These are phyloP conservation scores for Cercophora scortea DNA, from an alignment of 495 filamentous ascomycete species.

Conservation along the genomic window DNA sequence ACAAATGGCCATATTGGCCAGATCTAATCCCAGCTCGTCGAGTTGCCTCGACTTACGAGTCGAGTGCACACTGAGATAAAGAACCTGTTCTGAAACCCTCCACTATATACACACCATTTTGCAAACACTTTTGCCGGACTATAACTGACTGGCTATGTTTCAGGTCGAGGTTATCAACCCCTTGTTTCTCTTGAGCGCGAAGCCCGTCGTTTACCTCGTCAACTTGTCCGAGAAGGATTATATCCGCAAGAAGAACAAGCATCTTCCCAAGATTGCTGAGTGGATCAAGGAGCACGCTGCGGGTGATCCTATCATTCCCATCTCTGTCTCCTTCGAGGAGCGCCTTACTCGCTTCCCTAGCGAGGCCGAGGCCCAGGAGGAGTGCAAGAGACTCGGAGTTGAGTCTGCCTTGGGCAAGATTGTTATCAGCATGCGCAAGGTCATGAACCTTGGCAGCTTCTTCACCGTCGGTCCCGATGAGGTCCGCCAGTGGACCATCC, in stretches of 20 bases:
- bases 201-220: constrained; percentile 94
- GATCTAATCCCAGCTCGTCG: constrained; percentile 99
- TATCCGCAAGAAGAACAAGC: constrained; percentile 99
- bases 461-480: constrained; percentile 97
- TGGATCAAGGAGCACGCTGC: constrained; percentile 88
- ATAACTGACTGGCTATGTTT: constrained; percentile 23
- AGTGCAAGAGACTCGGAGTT: constrained; percentile 81
- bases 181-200: constrained; percentile 88
- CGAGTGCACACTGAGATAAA: constrained; percentile 80
- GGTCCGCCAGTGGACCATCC: constrained; percentile 97
- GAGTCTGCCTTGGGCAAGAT: constrained; percentile 90
- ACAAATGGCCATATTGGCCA: constrained; percentile 91
- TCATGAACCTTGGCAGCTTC: constrained; percentile 84
- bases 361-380: constrained; percentile 71
- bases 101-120: constrained; percentile 10
- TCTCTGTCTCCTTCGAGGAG: constrained; percentile 89
- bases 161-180: constrained; percentile 98
- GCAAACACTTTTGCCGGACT: constrained; percentile 13
- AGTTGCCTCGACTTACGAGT: constrained; percentile 61
- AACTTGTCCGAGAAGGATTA: constrained; percentile 97
- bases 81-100: constrained; percentile 42
- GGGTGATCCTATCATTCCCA: constrained; percentile 84
- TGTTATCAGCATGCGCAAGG: constrained; percentile 87
- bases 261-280: constrained; percentile 82
- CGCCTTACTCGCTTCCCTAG: constrained; percentile 71